phyloP scores from a whole-genome alignment of 768 basidiomycete genomes.

The Boletus eberwhitei region DNA sequence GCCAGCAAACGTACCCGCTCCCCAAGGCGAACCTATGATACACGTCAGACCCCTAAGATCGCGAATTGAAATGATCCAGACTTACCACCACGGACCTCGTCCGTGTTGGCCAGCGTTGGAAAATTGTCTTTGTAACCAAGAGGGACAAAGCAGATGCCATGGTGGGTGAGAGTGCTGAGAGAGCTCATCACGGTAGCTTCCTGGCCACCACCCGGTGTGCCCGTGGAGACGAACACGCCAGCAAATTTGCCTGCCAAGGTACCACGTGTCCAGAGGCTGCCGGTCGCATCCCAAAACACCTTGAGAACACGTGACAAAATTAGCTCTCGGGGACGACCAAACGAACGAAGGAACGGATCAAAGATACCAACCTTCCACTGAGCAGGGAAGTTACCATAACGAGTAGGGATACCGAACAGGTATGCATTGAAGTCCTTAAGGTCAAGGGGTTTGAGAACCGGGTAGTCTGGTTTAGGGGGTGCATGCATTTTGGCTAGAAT shows the following conservation, averaged over 20 bases:
- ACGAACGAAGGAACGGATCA: background rate
- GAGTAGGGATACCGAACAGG: conserved; percentile 75
- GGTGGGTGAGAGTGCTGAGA: conserved; percentile 63
- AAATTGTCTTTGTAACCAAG: conserved; percentile 61
- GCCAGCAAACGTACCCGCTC: conserved; percentile 62
- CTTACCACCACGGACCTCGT: conserved; percentile 58
- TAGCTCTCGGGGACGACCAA: background rate
- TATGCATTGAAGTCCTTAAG: conserved; percentile 65
- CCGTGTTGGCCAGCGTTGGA: conserved; percentile 38
- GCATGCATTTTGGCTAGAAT: conserved; percentile 68
- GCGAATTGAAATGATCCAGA: background rate
- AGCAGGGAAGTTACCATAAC: conserved; percentile 76
- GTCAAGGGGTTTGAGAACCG: conserved; percentile 53
- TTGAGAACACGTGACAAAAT: conserved; percentile 21
- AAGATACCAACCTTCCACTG: conserved; percentile 64
- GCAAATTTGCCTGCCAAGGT: conserved; percentile 72
- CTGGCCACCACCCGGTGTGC: conserved; percentile 78
- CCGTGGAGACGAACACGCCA: conserved; percentile 70
- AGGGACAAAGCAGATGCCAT: conserved; percentile 71
- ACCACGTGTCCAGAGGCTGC: conserved; percentile 58
- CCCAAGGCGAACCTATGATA: conserved; percentile 67
- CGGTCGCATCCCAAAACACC: conserved; percentile 77
- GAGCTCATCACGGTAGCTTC: conserved; percentile 51
- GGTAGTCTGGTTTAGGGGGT: conserved; percentile 68
- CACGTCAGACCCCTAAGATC: background rate